Evolutionary conservation across 2,329 filamentous ascomycete species (phyloP).

Genomic region (Coniochaeta sp.): DNA sequence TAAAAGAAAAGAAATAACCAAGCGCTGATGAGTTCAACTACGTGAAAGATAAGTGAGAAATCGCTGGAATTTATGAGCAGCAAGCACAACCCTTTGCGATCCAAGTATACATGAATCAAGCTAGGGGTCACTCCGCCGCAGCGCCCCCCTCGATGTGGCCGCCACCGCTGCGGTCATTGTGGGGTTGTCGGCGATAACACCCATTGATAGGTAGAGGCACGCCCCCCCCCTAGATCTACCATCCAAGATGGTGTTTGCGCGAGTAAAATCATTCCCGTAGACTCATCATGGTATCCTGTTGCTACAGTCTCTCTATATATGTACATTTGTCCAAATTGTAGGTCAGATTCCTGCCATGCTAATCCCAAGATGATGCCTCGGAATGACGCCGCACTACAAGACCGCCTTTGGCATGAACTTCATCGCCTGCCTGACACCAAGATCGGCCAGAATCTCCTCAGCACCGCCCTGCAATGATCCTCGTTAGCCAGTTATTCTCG

Average conservation of each 20-base stretch:
- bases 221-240: not conserved
- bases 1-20: not conserved
- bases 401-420: slow-evolving; percentile 79
- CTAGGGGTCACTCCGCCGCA: not conserved
- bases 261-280: not conserved
- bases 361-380: not conserved
- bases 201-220: not conserved
- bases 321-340: not conserved
- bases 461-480: slow-evolving; percentile 51
- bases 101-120: not conserved
- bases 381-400: slow-evolving; percentile 46
- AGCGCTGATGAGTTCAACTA: not conserved
- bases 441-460: slow-evolving; percentile 74
- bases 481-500: not conserved
- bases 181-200: not conserved
- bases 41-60: not conserved
- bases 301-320: not conserved
- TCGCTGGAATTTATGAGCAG: not conserved
- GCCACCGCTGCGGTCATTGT: not conserved
- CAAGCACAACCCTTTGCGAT: not conserved
- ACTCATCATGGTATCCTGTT: not conserved
- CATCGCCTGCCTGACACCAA: slow-evolving; percentile 79
- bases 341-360: not conserved
- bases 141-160: not conserved
- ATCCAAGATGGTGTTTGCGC: too few relatives aligned